A percentile compares a stretch with the other conserved stretches of the same genome.
Evolutionary conservation across 306 rosid species (phyloP).

Genomic region (Adenanthera pavonina): DNA sequence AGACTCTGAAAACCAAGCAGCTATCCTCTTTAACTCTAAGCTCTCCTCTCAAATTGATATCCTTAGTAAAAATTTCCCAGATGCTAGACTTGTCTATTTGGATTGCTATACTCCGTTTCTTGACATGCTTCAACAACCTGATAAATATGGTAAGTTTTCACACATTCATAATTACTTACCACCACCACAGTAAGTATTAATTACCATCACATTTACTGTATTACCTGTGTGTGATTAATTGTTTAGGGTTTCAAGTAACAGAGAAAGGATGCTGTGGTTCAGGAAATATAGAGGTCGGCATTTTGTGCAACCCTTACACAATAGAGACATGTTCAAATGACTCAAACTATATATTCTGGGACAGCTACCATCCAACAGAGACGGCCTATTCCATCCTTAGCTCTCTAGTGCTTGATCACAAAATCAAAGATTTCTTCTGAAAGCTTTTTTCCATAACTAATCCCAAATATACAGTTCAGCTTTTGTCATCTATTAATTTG

Average conservation of each 20-base stretch:
- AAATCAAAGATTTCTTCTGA: slow-evolving; percentile 55
- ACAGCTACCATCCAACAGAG: slow-evolving; percentile 67
- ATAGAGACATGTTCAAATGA: slow-evolving; percentile 43
- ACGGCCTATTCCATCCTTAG: slow-evolving; percentile 43
- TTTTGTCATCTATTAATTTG: neutral
- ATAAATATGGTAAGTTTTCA: slow-evolving; percentile 50
- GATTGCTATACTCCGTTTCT: slow-evolving; percentile 53
- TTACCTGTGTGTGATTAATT: slow-evolving; percentile 22
- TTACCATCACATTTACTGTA: neutral
- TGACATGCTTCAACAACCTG: slow-evolving; percentile 54
- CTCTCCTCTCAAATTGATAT: slow-evolving; percentile 46
- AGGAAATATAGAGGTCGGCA: slow-evolving; percentile 59
- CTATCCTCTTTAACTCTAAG: slow-evolving; percentile 66
- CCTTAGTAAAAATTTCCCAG: slow-evolving; percentile 41
- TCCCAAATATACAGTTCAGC: neutral
- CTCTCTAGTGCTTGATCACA: slow-evolving; percentile 36
- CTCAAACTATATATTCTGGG: slow-evolving; percentile 66
- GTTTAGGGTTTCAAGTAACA: slow-evolving; percentile 62
- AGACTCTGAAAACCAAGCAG: slow-evolving; percentile 53
- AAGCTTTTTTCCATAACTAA: neutral
- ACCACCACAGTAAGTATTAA: neutral
- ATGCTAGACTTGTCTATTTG: slow-evolving; percentile 61
- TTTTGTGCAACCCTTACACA: slow-evolving; percentile 52
- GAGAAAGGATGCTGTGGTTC: slow-evolving; percentile 78
- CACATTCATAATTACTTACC: neutral